Percentiles rank a stretch among this genome's conserved stretches.
Evolutionary conservation across 805 yeast genomes (phyloP).

Genomic region (Metschnikowia drakensbergensis): DNA sequence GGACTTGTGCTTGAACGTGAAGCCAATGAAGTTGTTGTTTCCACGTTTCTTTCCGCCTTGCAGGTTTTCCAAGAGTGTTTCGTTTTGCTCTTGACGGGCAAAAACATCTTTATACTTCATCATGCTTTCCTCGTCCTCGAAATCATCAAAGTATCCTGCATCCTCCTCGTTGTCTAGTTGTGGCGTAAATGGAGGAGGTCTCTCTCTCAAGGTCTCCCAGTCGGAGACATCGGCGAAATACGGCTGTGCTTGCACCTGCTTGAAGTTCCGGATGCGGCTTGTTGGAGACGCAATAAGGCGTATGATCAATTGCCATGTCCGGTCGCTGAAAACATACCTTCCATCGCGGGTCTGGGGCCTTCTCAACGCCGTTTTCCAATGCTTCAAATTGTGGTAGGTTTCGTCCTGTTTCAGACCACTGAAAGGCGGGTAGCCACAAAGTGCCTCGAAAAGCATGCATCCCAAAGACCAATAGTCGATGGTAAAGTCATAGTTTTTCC

Average conservation of each 20-base stretch:
- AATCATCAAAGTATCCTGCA: conserved; percentile 98
- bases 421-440: conserved; percentile 96
- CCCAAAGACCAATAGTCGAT: conserved; percentile 99
- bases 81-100: conserved; percentile 84
- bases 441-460: conserved; percentile 92
- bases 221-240: conserved; percentile 77
- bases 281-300: conserved; percentile 77
- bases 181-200: conserved; percentile 93
- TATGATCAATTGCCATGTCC: conserved; percentile 89
- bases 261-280: conserved; percentile 69
- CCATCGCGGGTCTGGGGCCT: conserved; percentile 93
- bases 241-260: conserved; percentile 72
- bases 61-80: conserved; percentile 58
- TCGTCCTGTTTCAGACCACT: conserved; percentile 92
- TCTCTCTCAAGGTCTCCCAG: conserved; percentile 64
- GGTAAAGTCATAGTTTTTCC: conserved; percentile 88
- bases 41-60: conserved; percentile 46
- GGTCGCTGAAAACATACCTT: conserved; percentile 85
- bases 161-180: conserved; percentile 95
- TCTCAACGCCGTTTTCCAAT: conserved; percentile 84
- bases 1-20: conserved; percentile 85
- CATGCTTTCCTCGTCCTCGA: conserved; percentile 94
- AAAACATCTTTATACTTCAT: conserved; percentile 95
- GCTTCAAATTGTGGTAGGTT: conserved; percentile 87
- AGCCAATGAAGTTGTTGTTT: conserved; percentile 73